phyloP scores from a whole-genome alignment of 805 yeast genomes.

The Lipomyces chichibuensis region DNA sequence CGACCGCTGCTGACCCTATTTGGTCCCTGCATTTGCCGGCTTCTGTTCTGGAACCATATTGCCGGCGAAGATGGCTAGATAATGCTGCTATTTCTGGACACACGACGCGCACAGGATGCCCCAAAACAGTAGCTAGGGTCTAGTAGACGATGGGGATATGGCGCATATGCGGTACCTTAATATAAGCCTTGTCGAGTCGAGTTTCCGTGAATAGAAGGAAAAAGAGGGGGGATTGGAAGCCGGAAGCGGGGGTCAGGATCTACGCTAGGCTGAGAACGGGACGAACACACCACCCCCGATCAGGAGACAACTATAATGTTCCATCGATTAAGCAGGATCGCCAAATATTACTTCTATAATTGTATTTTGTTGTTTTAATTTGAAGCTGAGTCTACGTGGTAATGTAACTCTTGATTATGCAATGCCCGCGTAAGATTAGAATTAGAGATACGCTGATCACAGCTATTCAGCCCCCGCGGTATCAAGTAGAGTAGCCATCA shows the following conservation, averaged over 20 bases:
- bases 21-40: neutral
- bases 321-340: no score
- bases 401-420: neutral
- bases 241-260: no score
- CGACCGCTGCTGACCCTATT: neutral
- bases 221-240: no score
- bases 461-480: no score
- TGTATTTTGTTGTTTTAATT: no score
- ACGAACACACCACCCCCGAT: neutral
- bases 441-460: neutral
- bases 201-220: no score
- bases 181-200: neutral
- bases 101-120: neutral
- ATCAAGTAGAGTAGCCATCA: no score
- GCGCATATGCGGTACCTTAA: neutral
- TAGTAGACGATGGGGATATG: neutral
- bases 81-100: neutral
- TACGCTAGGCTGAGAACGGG: no score
- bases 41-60: neutral
- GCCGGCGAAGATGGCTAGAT: neutral
- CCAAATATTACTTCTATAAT: no score
- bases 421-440: neutral
- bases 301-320: no score
- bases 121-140: neutral
- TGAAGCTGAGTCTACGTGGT: neutral